Evolutionary conservation across 257 asterid species (phyloP), one percentile per base, ranked within the genome.

Genomic region (Penstemon newberryi): DNA sequence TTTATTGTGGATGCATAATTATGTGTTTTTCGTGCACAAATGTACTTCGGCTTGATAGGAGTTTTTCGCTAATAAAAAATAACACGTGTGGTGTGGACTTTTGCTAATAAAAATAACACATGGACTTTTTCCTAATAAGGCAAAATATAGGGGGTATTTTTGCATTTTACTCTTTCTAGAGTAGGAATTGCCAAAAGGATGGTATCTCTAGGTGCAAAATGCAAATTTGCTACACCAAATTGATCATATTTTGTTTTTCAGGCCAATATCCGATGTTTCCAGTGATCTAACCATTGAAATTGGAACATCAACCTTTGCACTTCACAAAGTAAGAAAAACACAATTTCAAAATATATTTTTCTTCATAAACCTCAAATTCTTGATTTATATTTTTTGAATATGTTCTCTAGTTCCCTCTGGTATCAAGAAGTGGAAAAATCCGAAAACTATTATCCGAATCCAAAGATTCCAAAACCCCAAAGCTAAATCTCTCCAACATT

Each of bases 221-320:
- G 33, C 2, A 25, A 25, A 25, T 25, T 25, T 25, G 33, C 33
- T 25, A 13, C 65, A 8, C 51, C 9, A 49, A 50, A 70, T 51
- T 69, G 63, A 62, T 41, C 41, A 12, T 10, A 0, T 54, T 70
- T 56, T n/a, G 7, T 25, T 50, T 75, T 83, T 77, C 95, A 93
- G 99, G 99, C 96, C 99, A 4, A 84, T 88, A 75, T 93, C 99
- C 36, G 97, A 93, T 66, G 97, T 90, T 76, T 87, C 99, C 8
- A 93, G 99, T 69, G 99, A 93, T 80, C 96, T 93, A 8, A 79
- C 95, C 58, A 79, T 93, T 66, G 99, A 93, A 66, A 88, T 90
- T 8, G 95, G 97, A 50, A 69, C 88, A 55, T 78, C 91, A 61
- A 83, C 84, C 58, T 93, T 88, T 72, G 84, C 95, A 6, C 97